Evolutionary conservation across 108 stramenopile species (phyloP).

Genomic region (Pseudonitzschia multistriata): DNA sequence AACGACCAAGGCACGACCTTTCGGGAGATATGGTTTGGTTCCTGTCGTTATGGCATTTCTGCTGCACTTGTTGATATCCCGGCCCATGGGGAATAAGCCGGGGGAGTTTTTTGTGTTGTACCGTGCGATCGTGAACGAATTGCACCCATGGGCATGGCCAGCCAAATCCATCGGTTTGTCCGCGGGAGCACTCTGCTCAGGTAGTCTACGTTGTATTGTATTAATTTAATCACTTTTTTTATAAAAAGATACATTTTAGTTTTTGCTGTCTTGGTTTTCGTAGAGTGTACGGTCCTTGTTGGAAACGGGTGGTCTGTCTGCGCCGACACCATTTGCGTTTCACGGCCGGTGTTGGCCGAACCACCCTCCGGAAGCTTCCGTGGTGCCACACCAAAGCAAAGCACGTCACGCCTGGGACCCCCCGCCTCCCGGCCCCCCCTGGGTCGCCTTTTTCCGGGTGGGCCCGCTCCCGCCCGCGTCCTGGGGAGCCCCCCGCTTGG

Average conservation of each 20-base stretch:
- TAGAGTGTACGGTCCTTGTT: too few species aligned
- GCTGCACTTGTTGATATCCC: constrained; percentile 2
- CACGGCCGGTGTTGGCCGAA: constrained; percentile 2
- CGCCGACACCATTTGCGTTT: too few species aligned
- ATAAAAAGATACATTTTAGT: too few species aligned
- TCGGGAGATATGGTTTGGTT: background rate
- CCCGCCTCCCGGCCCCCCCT: too few species aligned
- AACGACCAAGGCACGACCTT: background rate
- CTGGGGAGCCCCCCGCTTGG: background rate
- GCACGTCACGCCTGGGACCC: too few species aligned
- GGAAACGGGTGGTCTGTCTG: too few species aligned
- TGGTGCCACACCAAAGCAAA: too few species aligned
- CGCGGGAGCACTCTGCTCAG: background rate
- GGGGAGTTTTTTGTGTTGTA: constrained; percentile 1
- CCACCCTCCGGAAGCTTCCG: too few species aligned
- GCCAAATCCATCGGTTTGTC: background rate
- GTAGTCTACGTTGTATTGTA: background rate
- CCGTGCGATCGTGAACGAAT: background rate
- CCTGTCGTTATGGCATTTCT: background rate
- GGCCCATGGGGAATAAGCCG: constrained; percentile 11
- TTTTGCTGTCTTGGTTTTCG: too few species aligned
- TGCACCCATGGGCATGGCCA: background rate
- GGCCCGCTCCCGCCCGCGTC: background rate
- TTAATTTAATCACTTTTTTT: too few species aligned
- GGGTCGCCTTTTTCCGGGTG: constrained; percentile 10